Base-by-base conservation (phyloP, 225 moss, liverwort and hornwort species). In the Rhytidiadelphus loreus region DNA sequence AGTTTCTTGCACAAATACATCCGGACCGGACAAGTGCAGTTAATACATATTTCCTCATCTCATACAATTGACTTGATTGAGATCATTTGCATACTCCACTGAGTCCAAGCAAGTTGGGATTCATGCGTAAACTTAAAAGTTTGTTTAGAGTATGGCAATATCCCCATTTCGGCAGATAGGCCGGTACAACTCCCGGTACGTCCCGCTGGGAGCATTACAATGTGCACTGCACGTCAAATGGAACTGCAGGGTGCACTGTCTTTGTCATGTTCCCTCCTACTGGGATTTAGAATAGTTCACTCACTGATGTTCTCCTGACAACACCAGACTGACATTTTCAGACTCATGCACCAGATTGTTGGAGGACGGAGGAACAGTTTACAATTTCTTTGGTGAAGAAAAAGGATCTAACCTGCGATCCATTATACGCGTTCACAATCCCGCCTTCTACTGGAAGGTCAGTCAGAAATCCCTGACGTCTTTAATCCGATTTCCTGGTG, bases 381-480 rank as follows among this genome's bases (percentile, higher is more conserved):
- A 90, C 55, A 91, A 93, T 80, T 97, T 96, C 88, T 73, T 82
- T 11, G 98, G 95, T 32, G 69, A 89, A 44, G 93, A 93, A 50
- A 93, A 94, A 56, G 91, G 90, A 21, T 93, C 88, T 64, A 87
- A 48, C 50, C 62, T 95, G 56, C 90, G 44, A 83, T 80, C 88
- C 39, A 87, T 86, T 22, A 16, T 98, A 83, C 95, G 95, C 50
- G 89, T 98, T 77, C 91, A 91, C 11, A 85, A 81, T 83, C 95
- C 95, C 12, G 94, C 95, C 37, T 98, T 98, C 89, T 98, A 97
- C 83, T 96, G 98, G 98, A 98, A 98, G 96, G 96, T 97, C 56
- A 62, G 84, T 60, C 25, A 19, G 48, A 37, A 59, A 41, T 50
- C 12, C 13, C 4, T 77, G 32, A 19, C 1, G 48, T 50, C 14